A percentile compares a stretch with the other conserved stretches of the same genome.
Evolutionary conservation across 2,329 filamentous ascomycete species (phyloP).

Genomic region (Paraphaeosphaeria sporulosa): DNA sequence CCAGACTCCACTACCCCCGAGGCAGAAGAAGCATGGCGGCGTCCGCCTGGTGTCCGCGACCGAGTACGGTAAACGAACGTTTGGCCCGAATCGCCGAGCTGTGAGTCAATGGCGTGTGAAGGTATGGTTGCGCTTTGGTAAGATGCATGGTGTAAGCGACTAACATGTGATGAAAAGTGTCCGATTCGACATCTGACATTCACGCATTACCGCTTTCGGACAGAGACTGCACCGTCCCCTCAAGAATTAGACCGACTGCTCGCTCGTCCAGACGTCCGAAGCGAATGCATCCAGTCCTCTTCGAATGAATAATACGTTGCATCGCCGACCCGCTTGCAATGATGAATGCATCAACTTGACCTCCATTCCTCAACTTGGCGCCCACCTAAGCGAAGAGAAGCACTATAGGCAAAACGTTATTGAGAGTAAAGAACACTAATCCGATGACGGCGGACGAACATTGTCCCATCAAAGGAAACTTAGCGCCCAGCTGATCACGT

Average conservation of each 20-base stretch:
- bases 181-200: not conserved
- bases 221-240: too few species aligned
- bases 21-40: not conserved
- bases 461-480: not conserved
- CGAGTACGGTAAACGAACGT: not conserved
- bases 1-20: not conserved
- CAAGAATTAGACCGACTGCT: not conserved
- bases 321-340: not conserved
- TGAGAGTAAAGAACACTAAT: not conserved
- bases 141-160: not conserved
- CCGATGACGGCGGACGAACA: not conserved
- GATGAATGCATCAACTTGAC: not conserved
- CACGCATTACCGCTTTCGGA: too few species aligned
- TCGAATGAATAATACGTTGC: not conserved
- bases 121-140: not conserved
- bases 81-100: not conserved
- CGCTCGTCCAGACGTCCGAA: not conserved
- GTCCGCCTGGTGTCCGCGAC: slow-evolving; percentile 1
- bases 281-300: not conserved
- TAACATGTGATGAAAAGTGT: not conserved
- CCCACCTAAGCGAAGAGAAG: not conserved
- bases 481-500: not conserved
- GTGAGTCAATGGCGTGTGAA: not conserved
- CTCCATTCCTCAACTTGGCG: too few species aligned
- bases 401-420: not conserved